Conservation (phyloP, 176 grass and related monocot species). For the Canna indica region DNA sequence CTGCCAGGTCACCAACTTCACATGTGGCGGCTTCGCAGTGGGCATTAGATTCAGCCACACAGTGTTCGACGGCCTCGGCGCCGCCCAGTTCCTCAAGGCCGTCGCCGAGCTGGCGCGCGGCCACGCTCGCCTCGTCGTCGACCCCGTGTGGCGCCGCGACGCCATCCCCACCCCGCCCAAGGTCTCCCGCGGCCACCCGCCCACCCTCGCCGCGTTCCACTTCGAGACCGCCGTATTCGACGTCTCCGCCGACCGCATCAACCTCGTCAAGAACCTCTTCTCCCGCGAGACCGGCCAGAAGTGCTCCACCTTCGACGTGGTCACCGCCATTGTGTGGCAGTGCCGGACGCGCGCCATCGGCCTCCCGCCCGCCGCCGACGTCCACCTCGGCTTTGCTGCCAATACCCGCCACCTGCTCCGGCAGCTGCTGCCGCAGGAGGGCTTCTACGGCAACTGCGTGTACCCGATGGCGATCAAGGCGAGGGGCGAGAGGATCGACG, state of each 20-base stretch:
- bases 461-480: conserved; percentile 35
- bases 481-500: conserved; percentile 31
- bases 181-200: conserved; percentile 14
- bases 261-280: conserved; percentile 30
- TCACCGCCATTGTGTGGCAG: conserved; percentile 59
- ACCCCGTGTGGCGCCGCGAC: conserved; percentile 50
- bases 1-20: conserved; percentile 51
- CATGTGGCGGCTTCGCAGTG: conserved; percentile 46
- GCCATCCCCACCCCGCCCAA: conserved; percentile 56
- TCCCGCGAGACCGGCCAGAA: conserved; percentile 35
- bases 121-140: conserved; percentile 28
- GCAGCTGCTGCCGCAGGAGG: conserved; percentile 37
- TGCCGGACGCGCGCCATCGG: conserved; percentile 36
- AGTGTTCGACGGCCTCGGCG: conserved; percentile 50
- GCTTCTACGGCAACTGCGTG: conserved; percentile 69
- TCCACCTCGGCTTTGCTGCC: conserved; percentile 39
- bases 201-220: conserved; percentile 32
- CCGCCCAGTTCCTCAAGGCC: conserved; percentile 49
- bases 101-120: conserved; percentile 50
- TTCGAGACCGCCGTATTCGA: conserved; percentile 46
- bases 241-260: conserved; percentile 52
- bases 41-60: conserved; percentile 58
- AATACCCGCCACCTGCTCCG: conserved; percentile 54
- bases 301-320: conserved; percentile 64
- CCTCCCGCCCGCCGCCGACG: conserved; percentile 19